Percentiles rank a stretch among this genome's conserved stretches.
These are phyloP conservation scores for Gossypium australe DNA, from an alignment of 345 rosid species.

Conservation along the genomic window DNA sequence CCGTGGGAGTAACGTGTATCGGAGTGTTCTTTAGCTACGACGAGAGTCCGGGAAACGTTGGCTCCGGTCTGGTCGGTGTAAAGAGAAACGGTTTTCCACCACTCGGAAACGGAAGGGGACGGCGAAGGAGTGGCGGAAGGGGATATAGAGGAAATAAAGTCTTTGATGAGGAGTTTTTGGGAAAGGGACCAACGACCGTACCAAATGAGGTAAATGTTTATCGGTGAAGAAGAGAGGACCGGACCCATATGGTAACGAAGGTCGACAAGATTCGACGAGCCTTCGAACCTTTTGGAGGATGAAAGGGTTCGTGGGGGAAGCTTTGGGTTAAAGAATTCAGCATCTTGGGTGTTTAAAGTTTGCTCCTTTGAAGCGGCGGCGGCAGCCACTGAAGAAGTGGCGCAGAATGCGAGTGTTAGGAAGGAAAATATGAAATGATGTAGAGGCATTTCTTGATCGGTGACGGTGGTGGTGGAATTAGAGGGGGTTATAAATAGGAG, in stretches of 20 bases:
- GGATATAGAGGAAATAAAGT: constrained; percentile 77
- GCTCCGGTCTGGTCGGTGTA: constrained; percentile 96
- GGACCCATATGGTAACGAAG: constrained; percentile 99
- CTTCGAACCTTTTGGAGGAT: constrained; percentile 64
- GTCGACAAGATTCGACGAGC: constrained; percentile 70
- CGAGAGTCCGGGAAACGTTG: constrained; percentile 64
- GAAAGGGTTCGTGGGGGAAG: constrained; percentile 63
- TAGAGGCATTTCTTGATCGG: constrained; percentile 5
- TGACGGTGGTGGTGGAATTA: constrained; percentile 13
- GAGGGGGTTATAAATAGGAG: constrained; percentile 23
- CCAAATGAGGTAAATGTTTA: constrained; percentile 88
- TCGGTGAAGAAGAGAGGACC: constrained; percentile 77
- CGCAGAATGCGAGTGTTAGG: constrained; percentile 4
- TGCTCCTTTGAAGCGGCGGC: constrained; percentile 15
- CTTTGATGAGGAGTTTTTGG: constrained; percentile 67
- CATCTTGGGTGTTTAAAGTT: constrained; percentile 29
- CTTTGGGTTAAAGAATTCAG: constrained; percentile 54
- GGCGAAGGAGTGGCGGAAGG: constrained; percentile 23
- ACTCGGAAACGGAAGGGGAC: constrained; percentile 32
- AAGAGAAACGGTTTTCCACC: constrained; percentile 86
- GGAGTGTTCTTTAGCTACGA: constrained; percentile 65
- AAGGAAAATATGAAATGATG: background rate
- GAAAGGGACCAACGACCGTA: constrained; percentile 70
- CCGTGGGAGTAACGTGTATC: constrained; percentile 67
- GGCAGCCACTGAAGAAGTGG: background rate